Conservation (phyloP, 768 basidiomycete genomes). For the Cystoderma amianthinum region DNA sequence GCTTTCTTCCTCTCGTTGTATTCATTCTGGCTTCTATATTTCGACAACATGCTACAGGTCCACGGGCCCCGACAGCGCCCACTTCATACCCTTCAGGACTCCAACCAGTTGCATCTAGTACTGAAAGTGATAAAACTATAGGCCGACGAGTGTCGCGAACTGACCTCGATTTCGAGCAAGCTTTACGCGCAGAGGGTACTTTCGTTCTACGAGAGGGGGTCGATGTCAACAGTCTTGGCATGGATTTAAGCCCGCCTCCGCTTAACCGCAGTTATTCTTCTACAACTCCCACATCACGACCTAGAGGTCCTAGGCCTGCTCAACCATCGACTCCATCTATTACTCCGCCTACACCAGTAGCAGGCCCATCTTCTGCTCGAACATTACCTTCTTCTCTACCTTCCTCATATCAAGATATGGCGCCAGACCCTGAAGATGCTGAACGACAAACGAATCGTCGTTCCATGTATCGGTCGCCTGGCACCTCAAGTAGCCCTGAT, state of each 20-base stretch:
- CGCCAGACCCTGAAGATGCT: conserved; percentile 60
- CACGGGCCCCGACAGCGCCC: conserved; percentile 27
- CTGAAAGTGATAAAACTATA: conserved; percentile 23
- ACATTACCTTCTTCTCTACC: conserved; percentile 34
- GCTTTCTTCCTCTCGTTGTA: not conserved
- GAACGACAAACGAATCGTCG: conserved; percentile 72
- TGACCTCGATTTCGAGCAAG: conserved; percentile 80
- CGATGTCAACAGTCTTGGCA: conserved; percentile 62
- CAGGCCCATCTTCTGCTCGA: conserved; percentile 13
- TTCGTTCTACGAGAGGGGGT: conserved; percentile 63
- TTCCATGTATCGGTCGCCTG: conserved; percentile 82
- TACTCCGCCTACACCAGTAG: conserved; percentile 60
- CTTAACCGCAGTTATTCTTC: conserved; percentile 33
- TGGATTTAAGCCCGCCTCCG: conserved; percentile 35
- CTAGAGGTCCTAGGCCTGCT: conserved; percentile 13
- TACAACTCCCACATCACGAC: conserved; percentile 25
- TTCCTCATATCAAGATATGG: conserved; percentile 51
- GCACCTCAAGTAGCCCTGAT: conserved; percentile 89
- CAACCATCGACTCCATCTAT: conserved; percentile 57
- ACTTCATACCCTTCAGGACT: conserved; percentile 43
- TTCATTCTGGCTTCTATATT: conserved; percentile 65
- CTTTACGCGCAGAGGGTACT: conserved; percentile 59
- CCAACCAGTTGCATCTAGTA: conserved; percentile 47
- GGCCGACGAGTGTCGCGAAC: conserved; percentile 61
- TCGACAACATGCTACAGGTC: conserved; percentile 39